phyloP scores from a whole-genome alignment of 768 basidiomycete species.

The Rhizopogon rudus region DNA sequence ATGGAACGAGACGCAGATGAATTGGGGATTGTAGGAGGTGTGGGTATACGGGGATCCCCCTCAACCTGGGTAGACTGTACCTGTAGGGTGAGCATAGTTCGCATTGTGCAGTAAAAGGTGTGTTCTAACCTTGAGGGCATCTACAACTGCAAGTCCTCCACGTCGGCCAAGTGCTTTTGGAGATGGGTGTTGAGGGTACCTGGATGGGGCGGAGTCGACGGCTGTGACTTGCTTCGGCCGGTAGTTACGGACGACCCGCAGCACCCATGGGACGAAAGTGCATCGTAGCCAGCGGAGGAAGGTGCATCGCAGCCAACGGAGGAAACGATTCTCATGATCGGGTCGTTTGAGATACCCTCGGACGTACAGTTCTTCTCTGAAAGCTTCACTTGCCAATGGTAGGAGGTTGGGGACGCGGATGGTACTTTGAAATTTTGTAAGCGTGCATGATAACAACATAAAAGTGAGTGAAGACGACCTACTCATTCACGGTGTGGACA shows the following conservation, averaged over 20 bases:
- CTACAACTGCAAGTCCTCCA: conserved; percentile 14
- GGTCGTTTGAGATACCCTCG: conserved; percentile 22
- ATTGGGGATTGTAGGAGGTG: background rate
- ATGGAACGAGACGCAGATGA: conserved; percentile 1
- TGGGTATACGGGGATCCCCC: background rate
- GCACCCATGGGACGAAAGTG: background rate
- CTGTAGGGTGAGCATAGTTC: background rate
- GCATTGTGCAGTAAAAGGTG: background rate
- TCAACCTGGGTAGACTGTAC: background rate
- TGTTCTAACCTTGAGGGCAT: conserved; percentile 5
- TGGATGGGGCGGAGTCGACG: background rate
- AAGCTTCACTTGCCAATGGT: conserved; percentile 22
- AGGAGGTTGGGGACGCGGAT: conserved; percentile 7
- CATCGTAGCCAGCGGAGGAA: too few species aligned
- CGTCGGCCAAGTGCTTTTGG: conserved; percentile 15
- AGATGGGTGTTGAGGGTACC: conserved; percentile 3
- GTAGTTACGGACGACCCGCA: background rate
- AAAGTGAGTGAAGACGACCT: background rate
- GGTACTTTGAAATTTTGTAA: conserved; percentile 8
- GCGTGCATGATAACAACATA: background rate
- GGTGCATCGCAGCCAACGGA: too few species aligned
- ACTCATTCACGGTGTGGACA: background rate
- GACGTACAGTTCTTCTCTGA: conserved; percentile 24
- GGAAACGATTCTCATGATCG: background rate
- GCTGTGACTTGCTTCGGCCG: background rate